Conservation (phyloP, 148 eudicot genomes). For the Agrostemma githago region DNA sequence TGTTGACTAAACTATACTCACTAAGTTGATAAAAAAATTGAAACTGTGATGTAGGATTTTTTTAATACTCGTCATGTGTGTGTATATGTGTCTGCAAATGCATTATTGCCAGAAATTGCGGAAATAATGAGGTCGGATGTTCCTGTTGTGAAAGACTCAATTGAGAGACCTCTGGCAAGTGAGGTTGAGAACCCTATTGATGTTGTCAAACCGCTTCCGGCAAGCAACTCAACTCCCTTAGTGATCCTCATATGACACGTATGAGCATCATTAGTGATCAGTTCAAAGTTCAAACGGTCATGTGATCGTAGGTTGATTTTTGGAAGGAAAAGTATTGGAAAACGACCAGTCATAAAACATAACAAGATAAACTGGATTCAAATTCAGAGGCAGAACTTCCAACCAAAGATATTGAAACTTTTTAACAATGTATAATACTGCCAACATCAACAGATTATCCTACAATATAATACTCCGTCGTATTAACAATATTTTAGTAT, state of each 20-base stretch:
- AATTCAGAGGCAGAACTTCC: conserved; percentile 23
- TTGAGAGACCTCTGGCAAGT: conserved; percentile 16
- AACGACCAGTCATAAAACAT: conserved; percentile 14
- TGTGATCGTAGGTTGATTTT: conserved; percentile 14
- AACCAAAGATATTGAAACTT: conserved; percentile 30
- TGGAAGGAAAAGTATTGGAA: conserved; percentile 14
- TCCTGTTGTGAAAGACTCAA: conserved; percentile 18
- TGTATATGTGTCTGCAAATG: background rate
- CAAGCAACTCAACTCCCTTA: conserved; percentile 12
- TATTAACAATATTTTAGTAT: too few relatives aligned
- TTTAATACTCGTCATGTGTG: background rate
- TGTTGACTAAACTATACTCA: too few relatives aligned
- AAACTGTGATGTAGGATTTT: background rate
- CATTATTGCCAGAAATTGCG: conserved; percentile 4
- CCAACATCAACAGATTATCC: too few relatives aligned
- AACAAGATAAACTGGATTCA: conserved; percentile 20
- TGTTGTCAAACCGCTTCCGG: conserved; percentile 18
- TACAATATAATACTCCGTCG: too few relatives aligned
- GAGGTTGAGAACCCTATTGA: conserved; percentile 25
- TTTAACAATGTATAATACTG: background rate
- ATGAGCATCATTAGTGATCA: conserved; percentile 13
- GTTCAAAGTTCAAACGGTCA: conserved; percentile 11
- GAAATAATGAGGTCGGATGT: conserved; percentile 11
- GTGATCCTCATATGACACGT: conserved; percentile 5
- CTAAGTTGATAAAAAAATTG: too few relatives aligned